Conservation (phyloP, 306 rosid genomes). For the Cicer chorassanicum region DNA sequence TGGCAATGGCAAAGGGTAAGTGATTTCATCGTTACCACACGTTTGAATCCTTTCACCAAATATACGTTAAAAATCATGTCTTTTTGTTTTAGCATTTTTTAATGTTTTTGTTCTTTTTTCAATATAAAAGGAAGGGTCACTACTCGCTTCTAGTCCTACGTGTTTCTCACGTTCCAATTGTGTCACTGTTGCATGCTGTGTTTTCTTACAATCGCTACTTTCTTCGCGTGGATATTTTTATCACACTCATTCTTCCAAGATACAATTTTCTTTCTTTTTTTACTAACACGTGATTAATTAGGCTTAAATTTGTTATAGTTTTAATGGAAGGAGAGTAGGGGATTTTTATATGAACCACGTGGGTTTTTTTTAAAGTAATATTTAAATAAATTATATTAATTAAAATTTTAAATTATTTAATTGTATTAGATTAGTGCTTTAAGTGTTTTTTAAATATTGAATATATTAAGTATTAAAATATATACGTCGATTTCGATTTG, state of each 20-base stretch:
- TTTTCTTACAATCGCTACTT: not conserved
- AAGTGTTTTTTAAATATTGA: no score
- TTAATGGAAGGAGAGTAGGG: not conserved
- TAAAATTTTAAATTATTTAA: no score
- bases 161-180: conserved; percentile 15
- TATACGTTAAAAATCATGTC: conserved; percentile 47
- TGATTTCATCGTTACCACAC: conserved; percentile 52
- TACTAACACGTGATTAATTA: conserved; percentile 19
- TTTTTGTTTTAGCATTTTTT: conserved; percentile 3
- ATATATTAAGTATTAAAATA: no score
- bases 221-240: conserved; percentile 2
- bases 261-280: not conserved
- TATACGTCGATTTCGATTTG: no score
- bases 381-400: no score
- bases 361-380: no score
- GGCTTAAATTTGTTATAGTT: conserved; percentile 1
- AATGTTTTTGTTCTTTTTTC: no score
- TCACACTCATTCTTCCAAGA: not conserved
- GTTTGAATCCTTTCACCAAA: conserved; percentile 48
- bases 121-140: no score
- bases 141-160: not conserved
- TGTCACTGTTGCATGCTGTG: not conserved
- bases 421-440: no score
- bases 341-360: no score
- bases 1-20: conserved; percentile 36